Base-by-base conservation (phyloP, 306 rosid genomes). In the Malus sylvestris region DNA sequence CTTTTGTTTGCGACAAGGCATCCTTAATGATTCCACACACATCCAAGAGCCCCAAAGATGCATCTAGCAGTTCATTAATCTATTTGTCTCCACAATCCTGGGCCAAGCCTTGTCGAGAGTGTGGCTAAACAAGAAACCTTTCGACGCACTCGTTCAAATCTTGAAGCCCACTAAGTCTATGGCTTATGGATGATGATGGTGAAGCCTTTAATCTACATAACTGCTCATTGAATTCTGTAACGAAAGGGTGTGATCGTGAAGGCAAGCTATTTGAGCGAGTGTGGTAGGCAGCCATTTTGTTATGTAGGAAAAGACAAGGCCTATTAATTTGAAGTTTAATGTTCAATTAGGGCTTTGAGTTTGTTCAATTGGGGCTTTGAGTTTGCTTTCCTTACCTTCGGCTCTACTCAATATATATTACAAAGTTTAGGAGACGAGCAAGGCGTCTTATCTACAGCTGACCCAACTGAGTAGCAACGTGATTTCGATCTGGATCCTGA, bases 31-130 rank as follows among this genome's bases (percentile, higher is more conserved):
- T 81, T 40, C 71, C 53, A n/a, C 80, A 84, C 52, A 63, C 42
- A 66, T 84, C 82, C 35, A 77, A 49, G 23, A 76, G 70, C 67
- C 77, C 42, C 33, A 81, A 70, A 61, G 82, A 84, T 45, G 78
- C 80, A 23, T 77, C 82, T 74, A 76, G 33, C 40, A 70, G 45
- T 30, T 49, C 67, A 22, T 66, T 76, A 35, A 74, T 61, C 42
- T 64, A 73, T 51, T 78, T 40, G n/a, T 73, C 72, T 3, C 76
- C 58, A 3, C 68, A 19, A 45, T 53, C 68, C 74, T 74, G 46
- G 8, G 53, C 38, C 42, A 80, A 73, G 57, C 80, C 70, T 78
- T 78, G 58, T 66, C 38, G 77, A 53, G 66, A 35, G 30, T 4
- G 67, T 4, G 73, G 81, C 53, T 53, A 70, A 12, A 69, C 55